Evolutionary conservation across 2,329 filamentous ascomycete genomes (phyloP).

Genomic region (Chaetomium sp.): DNA sequence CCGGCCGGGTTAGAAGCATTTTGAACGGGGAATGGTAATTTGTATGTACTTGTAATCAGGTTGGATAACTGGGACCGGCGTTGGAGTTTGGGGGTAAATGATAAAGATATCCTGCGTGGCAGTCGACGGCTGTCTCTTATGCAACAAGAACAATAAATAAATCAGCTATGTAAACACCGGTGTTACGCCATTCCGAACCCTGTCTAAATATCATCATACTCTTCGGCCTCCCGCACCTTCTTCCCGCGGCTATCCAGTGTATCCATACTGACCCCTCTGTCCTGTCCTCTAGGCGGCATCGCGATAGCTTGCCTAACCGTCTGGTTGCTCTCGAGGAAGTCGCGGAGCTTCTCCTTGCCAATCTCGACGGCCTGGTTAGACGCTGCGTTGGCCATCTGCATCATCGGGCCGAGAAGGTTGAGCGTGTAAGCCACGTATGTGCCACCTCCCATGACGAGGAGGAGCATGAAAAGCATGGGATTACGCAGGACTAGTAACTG

Average conservation of each 20-base stretch:
- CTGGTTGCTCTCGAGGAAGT: constrained; percentile 87
- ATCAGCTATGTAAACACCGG: constrained; percentile 18
- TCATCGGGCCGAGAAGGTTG: constrained; percentile 93
- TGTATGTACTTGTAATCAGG: constrained; percentile 15
- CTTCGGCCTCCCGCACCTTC: constrained; percentile 45
- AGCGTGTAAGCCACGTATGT: constrained; percentile 91
- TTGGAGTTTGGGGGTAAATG: constrained; percentile 11
- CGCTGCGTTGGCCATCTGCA: constrained; percentile 92
- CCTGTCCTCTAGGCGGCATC: constrained; percentile 59
- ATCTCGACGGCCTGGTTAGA: constrained; percentile 84
- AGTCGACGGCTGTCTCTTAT: neutral
- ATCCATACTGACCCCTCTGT: constrained; percentile 58
- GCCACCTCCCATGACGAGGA: constrained; percentile 73
- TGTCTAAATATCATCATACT: constrained; percentile 61
- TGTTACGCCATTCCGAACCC: constrained; percentile 14
- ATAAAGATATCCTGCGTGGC: constrained; percentile 25
- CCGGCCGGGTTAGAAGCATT: constrained; percentile 71
- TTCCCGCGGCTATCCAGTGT: constrained; percentile 62
- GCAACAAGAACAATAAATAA: constrained; percentile 16
- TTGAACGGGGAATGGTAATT: constrained; percentile 42
- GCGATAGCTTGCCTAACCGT: constrained; percentile 80
- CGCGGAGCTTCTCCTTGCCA: constrained; percentile 85
- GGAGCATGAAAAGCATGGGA: constrained; percentile 86
- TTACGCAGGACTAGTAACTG: constrained; percentile 76
- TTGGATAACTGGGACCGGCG: constrained; percentile 9